These are phyloP conservation scores for Thielaviopsis populi DNA, from an alignment of 2,329 filamentous ascomycete species.

Conservation along the genomic window DNA sequence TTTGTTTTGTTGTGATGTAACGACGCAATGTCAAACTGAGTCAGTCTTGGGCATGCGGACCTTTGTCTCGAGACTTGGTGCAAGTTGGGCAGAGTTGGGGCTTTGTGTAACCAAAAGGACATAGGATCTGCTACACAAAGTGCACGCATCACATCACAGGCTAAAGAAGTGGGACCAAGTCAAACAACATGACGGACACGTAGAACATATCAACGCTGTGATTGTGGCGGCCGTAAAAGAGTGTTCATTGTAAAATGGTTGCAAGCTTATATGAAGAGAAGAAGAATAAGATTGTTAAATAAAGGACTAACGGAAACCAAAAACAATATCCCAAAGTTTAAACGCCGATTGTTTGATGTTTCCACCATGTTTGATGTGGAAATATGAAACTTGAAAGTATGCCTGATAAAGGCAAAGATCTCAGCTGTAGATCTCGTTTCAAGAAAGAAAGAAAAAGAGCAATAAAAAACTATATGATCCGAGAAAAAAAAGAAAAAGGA, in stretches of 20 bases:
- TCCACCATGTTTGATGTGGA: not conserved
- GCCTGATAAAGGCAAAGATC: not conserved
- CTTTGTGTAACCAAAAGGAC: not conserved
- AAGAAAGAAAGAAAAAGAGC: constrained; percentile 1
- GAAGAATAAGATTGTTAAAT: not conserved
- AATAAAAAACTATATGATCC: not conserved
- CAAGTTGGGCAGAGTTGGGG: not conserved
- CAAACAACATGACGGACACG: not conserved
- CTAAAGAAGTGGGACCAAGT: not conserved
- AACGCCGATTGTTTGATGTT: constrained; percentile 3
- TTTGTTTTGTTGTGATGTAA: not conserved
- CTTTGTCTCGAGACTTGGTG: too few species aligned
- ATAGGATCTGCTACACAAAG: not conserved
- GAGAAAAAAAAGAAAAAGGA: not conserved
- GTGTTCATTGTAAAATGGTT: not conserved
- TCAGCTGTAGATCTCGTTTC: not conserved
- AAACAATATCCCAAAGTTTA: not conserved
- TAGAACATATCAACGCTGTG: too few species aligned
- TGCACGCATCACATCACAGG: not conserved
- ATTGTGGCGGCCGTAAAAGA: too few species aligned
- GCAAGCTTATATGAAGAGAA: not conserved
- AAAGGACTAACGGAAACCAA: not conserved
- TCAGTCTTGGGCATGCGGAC: too few species aligned
- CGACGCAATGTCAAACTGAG: not conserved
- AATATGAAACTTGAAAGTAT: constrained; percentile 2